Evolutionary conservation across 148 eudicot species (phyloP).

Genomic region (Nepenthes mirabilis): DNA sequence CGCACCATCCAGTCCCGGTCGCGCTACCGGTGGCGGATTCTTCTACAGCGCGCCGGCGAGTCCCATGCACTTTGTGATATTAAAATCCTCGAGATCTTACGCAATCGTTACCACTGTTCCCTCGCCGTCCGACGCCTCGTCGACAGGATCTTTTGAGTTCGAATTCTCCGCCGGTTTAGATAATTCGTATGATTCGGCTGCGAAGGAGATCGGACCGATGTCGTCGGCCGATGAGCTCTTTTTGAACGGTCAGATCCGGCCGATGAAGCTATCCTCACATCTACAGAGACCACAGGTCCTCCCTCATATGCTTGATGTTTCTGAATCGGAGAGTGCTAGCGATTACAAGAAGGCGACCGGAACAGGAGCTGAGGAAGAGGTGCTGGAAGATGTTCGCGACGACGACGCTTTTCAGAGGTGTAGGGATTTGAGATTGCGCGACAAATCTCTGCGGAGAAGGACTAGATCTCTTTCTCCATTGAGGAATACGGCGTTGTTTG

Average conservation of each 20-base stretch:
- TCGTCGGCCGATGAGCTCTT: constrained; percentile 29
- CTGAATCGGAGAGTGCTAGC: constrained; percentile 2
- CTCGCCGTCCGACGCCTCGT: constrained; percentile 14
- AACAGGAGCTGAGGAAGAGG: neutral
- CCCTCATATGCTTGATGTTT: constrained; percentile 16
- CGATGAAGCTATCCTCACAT: constrained; percentile 66
- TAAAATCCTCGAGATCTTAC: constrained; percentile 12
- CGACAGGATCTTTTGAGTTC: constrained; percentile 23
- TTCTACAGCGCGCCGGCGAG: constrained; percentile 84
- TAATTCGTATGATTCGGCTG: too few relatives aligned
- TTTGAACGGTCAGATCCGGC: constrained; percentile 47
- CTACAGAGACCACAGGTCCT: constrained; percentile 50
- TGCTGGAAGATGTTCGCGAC: constrained; percentile 3
- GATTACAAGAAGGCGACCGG: too few relatives aligned
- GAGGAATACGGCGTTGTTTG: constrained; percentile 29
- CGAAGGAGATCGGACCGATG: constrained; percentile 10
- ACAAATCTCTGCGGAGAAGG: constrained; percentile 48
- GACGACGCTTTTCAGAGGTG: constrained; percentile 2
- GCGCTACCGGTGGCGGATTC: constrained; percentile 19
- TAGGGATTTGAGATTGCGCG: constrained; percentile 41
- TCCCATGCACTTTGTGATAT: constrained; percentile 60
- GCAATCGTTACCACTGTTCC: neutral
- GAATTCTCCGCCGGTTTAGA: constrained; percentile 29
- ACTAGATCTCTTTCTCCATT: constrained; percentile 80
- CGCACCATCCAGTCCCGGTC: constrained; percentile 81